A percentile compares a stretch with the other conserved stretches of the same genome.
phyloP scores from a whole-genome alignment of 495 filamentous ascomycete genomes.

The Hypoxylon cercidicola region DNA sequence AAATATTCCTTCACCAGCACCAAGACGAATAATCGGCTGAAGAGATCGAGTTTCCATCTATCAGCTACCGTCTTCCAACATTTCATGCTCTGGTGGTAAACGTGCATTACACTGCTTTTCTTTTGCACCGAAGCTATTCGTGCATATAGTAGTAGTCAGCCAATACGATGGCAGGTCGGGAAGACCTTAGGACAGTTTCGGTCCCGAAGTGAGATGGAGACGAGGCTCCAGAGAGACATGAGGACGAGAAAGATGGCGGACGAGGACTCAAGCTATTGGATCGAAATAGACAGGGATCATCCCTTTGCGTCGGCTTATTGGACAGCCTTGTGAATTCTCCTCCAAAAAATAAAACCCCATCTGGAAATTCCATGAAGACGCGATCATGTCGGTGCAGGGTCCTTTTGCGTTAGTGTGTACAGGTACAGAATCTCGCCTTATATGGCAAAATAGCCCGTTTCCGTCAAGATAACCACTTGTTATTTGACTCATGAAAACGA shows the following conservation, averaged over 20 bases:
- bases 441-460: constrained; percentile 8
- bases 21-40: constrained; percentile 30
- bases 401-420: constrained; percentile 22
- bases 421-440: not conserved
- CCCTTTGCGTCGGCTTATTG: constrained; percentile 20
- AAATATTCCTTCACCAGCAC: no score
- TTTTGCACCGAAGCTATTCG: not conserved
- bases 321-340: constrained; percentile 30
- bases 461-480: not conserved
- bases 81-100: not conserved
- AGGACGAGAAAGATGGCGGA: constrained; percentile 4
- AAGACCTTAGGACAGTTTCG: constrained; percentile 14
- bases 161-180: not conserved
- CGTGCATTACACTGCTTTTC: not conserved
- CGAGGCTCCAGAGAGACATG: constrained; percentile 18
- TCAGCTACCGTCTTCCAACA: not conserved
- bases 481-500: not conserved
- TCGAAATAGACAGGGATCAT: constrained; percentile 14
- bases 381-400: constrained; percentile 16
- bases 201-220: constrained; percentile 28
- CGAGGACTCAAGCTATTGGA: constrained; percentile 24
- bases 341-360: constrained; percentile 8
- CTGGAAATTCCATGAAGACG: constrained; percentile 14
- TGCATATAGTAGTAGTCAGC: not conserved
- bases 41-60: not conserved